A percentile compares a stretch with the other conserved stretches of the same genome.
Evolutionary conservation across 2,329 filamentous ascomycete species (phyloP).

Genomic region (Pseudopithomyces maydicus): DNA sequence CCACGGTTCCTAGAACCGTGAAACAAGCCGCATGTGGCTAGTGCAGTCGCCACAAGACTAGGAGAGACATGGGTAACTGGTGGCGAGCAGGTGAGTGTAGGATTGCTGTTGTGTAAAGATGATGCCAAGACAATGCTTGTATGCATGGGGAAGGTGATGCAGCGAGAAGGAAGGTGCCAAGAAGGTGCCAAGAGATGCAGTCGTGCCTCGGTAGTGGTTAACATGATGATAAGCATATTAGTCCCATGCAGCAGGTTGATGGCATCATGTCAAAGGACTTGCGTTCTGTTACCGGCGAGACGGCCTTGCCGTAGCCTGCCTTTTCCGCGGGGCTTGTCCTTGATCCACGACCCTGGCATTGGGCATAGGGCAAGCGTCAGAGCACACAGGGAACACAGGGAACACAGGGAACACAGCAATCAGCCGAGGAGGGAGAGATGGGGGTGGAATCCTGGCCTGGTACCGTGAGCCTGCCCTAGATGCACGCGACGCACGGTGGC

Average conservation of each 20-base stretch:
- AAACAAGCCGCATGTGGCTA: not conserved
- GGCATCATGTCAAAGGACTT: not conserved
- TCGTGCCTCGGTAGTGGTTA: constrained; percentile 3
- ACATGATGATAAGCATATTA: constrained; percentile 5
- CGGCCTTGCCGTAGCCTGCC: not conserved
- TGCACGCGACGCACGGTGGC: not conserved
- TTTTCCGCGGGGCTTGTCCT: not conserved
- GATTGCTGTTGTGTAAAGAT: not conserved
- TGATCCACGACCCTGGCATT: not conserved
- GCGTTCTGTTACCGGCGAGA: not conserved
- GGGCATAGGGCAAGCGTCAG: not conserved
- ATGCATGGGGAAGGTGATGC: not conserved
- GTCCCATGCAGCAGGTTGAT: not conserved
- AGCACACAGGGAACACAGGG: not conserved
- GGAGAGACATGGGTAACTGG: not conserved
- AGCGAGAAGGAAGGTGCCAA: constrained; percentile 4
- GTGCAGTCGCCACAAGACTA: not conserved
- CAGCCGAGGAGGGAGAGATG: not conserved
- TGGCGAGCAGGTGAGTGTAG: not conserved
- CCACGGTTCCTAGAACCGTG: not conserved
- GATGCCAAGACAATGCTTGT: constrained; percentile 3
- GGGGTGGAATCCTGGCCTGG: not conserved
- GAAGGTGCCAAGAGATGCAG: not conserved
- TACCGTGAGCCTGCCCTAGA: not conserved
- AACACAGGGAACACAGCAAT: not conserved